These are phyloP conservation scores for Lycium barbarum DNA, from an alignment of 257 asterid species.

Conservation along the genomic window DNA sequence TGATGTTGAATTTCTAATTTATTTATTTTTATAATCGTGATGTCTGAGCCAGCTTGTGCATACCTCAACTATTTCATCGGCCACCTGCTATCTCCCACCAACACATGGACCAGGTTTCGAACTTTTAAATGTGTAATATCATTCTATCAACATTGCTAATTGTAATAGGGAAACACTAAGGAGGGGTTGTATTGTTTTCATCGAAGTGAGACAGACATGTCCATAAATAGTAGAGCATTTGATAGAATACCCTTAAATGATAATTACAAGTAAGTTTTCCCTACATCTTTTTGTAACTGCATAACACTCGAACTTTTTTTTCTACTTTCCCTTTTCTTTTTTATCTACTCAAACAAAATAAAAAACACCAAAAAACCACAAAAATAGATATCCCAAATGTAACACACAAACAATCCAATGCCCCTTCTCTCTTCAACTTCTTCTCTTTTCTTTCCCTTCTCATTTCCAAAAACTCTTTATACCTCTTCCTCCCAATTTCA, in stretches of 20 bases:
- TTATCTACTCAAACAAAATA: slow-evolving; percentile 30
- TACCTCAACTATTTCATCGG: no score
- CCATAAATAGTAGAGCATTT: background rate
- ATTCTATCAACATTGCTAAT: background rate
- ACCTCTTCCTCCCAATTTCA: slow-evolving; percentile 52
- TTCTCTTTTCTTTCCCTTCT: slow-evolving; percentile 64
- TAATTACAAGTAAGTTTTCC: background rate
- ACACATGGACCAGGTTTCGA: no score
- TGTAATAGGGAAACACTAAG: background rate
- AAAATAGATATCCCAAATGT: slow-evolving; percentile 65
- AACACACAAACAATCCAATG: slow-evolving; percentile 61
- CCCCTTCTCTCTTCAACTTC: slow-evolving; percentile 61
- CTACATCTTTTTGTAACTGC: background rate
- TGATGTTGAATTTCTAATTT: no score
- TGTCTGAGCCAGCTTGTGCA: no score
- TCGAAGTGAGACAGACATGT: background rate
- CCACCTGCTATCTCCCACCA: no score
- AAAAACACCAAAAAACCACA: slow-evolving; percentile 45
- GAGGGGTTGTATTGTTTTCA: background rate
- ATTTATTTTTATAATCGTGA: no score
- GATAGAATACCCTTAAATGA: background rate
- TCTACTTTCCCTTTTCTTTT: background rate
- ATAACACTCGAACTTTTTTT: accelerated
- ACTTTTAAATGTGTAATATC: background rate
- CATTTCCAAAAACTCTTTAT: slow-evolving; percentile 55